Conservation (phyloP, 169 alveolate species). For the Cryptosporidium baileyi region DNA sequence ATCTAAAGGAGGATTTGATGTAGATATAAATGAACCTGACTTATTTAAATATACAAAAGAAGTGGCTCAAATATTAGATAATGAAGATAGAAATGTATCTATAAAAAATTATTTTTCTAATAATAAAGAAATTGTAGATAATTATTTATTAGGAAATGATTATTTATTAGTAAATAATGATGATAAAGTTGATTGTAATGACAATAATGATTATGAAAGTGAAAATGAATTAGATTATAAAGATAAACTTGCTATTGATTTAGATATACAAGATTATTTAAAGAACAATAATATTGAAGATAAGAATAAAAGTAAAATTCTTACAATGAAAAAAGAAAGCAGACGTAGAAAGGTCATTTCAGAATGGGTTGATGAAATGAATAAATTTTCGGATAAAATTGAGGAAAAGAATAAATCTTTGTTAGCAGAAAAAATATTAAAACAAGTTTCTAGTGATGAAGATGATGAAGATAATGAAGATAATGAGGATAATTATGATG, state of each 20-base stretch:
- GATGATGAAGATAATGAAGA: slow-evolving; percentile 52
- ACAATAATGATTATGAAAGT: background rate
- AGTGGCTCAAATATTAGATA: slow-evolving; percentile 47
- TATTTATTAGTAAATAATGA: slow-evolving; percentile 34
- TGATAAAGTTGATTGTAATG: background rate
- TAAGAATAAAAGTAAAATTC: slow-evolving; percentile 9
- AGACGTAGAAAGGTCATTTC: slow-evolving; percentile 75
- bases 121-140: background rate
- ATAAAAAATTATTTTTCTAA: slow-evolving; percentile 71
- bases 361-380: slow-evolving; percentile 73
- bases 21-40: slow-evolving; percentile 41
- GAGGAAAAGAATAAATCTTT: slow-evolving; percentile 71
- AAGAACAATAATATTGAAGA: slow-evolving; percentile 32
- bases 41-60: slow-evolving; percentile 64
- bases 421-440: slow-evolving; percentile 72
- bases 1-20: slow-evolving; percentile 70
- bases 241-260: slow-evolving; percentile 72
- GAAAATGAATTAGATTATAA: slow-evolving; percentile 61
- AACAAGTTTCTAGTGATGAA: slow-evolving; percentile 70
- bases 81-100: slow-evolving; percentile 62
- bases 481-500: background rate
- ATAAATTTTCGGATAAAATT: slow-evolving; percentile 72
- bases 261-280: slow-evolving; percentile 74
- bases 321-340: slow-evolving; percentile 65
- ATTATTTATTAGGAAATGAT: slow-evolving; percentile 46